Conservation (phyloP, 2,329 filamentous ascomycete species). For the Monosporascus sp. region DNA sequence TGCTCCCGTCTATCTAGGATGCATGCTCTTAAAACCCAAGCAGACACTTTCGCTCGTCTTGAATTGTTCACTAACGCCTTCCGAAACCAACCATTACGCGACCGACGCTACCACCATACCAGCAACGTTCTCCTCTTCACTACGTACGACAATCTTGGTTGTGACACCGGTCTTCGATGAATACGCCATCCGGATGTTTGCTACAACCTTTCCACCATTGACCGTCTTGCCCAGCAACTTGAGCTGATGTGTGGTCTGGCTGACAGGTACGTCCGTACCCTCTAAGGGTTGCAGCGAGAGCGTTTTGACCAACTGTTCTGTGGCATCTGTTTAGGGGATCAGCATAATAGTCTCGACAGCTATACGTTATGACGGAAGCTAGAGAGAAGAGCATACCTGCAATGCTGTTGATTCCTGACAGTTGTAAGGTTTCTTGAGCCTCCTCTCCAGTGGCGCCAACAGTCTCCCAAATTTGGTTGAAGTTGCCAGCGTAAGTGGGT, state of each 20-base stretch:
- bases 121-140: slow-evolving; percentile 89
- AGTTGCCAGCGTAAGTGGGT: slow-evolving; percentile 90
- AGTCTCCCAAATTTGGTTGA: slow-evolving; percentile 93
- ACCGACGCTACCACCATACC: slow-evolving; percentile 79
- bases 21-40: too few relatives aligned
- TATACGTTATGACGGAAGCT: not conserved
- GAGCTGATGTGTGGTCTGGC: slow-evolving; percentile 84
- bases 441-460: slow-evolving; percentile 85
- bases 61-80: too few relatives aligned
- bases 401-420: slow-evolving; percentile 86
- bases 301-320: slow-evolving; percentile 80
- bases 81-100: slow-evolving; percentile 47
- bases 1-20: too few relatives aligned
- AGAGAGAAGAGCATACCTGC: slow-evolving; percentile 58
- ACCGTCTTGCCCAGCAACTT: slow-evolving; percentile 96
- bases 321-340: slow-evolving; percentile 62
- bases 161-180: slow-evolving; percentile 90
- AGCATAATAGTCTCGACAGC: not conserved
- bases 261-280: slow-evolving; percentile 86
- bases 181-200: slow-evolving; percentile 86
- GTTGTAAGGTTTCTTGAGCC: slow-evolving; percentile 83
- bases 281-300: slow-evolving; percentile 91
- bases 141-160: slow-evolving; percentile 88
- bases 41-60: too few relatives aligned
- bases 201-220: slow-evolving; percentile 81